These are phyloP conservation scores for Nigrospora osmanthi DNA, from an alignment of 2,329 filamentous ascomycete genomes.

Conservation along the genomic window DNA sequence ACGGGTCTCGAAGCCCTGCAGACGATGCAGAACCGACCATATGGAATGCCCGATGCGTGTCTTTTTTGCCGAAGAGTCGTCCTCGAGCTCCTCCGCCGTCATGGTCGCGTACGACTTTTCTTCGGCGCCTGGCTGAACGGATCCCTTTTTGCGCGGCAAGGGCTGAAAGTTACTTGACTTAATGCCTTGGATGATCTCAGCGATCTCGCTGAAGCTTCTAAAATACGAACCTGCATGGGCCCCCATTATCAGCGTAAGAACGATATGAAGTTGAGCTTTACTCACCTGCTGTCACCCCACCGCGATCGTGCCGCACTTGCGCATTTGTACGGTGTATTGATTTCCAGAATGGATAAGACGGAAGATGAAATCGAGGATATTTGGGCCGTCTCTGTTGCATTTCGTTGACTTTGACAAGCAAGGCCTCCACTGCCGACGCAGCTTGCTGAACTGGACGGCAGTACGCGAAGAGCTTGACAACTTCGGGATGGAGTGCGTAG, in stretches of 20 bases:
- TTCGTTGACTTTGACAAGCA: constrained; percentile 37
- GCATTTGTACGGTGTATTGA: constrained; percentile 45
- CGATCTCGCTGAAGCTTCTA: constrained; percentile 35
- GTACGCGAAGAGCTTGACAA: constrained; percentile 46
- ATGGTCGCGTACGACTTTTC: constrained; percentile 29
- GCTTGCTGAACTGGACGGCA: constrained; percentile 46
- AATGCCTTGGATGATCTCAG: constrained; percentile 32
- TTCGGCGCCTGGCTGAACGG: constrained; percentile 10
- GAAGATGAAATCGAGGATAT: constrained; percentile 35
- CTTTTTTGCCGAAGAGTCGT: constrained; percentile 14
- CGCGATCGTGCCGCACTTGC: constrained; percentile 51
- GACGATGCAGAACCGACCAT: constrained; percentile 41
- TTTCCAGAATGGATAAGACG: constrained; percentile 47
- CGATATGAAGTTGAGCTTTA: constrained; percentile 2
- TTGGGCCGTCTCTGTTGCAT: constrained; percentile 33
- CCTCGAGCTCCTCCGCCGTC: constrained; percentile 28
- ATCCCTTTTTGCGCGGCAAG: constrained; percentile 11
- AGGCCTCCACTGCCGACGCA: constrained; percentile 35
- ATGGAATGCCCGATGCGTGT: constrained; percentile 31
- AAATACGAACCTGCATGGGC: constrained; percentile 28
- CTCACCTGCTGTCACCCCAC: constrained; percentile 46
- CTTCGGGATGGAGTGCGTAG: constrained; percentile 38
- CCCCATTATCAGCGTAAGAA: constrained; percentile 2
- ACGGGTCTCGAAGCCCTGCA: constrained; percentile 50
- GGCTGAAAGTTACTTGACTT: constrained; percentile 29